Base-by-base conservation (phyloP, 2,329 filamentous ascomycete species). In the Nakataea oryzae region DNA sequence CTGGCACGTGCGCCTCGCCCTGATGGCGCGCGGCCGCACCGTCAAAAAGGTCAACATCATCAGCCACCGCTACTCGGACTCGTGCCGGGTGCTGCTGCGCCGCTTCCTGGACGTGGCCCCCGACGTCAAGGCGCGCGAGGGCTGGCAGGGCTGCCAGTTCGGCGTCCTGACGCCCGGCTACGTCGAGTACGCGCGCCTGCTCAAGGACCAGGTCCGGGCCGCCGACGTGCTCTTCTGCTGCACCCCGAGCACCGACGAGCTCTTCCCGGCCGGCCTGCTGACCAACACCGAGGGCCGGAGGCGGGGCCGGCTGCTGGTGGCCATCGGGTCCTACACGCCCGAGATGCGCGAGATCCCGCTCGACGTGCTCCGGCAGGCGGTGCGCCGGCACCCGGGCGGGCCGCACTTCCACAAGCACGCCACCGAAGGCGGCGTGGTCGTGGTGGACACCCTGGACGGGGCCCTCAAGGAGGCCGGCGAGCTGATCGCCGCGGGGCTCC, bases 161-260 rank as follows among this genome's bases (percentile, higher is more conserved):
- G 84, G 84, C 34, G 74, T 86, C 26, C 68, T 87, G 58, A 93
- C 90, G 7, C 86, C 86, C 0, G 79, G 82, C 1, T 93, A 93
- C 66, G 85, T 82, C 62, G 93, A 86, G 68, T 86, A 81, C 69
- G 73, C 78, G 9, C 74, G 90, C 1, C 76, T 95, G 26, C 74
- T 92, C 47, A 87, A 88, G 68, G 83, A 88, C 50, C 84, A 91
- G 59, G 79, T 97, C 60, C 78, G 85, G 50, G 84, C 83, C 11
- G 85, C 90, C 0, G 90, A 95, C 68, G 88, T 90, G 12, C 89
- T 97, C 50, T 95, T 96, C 75, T 93, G 91, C 75, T 96, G 91
- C 66, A 96, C 92, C 1, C 91, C 93, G 0, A 88, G 86, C 1
- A 82, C 80, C 0, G 78, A 82, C 41, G 89, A 90, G 1, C 77